phyloP scores from a whole-genome alignment of 768 basidiomycete species.

The Roridomyces roridus region DNA sequence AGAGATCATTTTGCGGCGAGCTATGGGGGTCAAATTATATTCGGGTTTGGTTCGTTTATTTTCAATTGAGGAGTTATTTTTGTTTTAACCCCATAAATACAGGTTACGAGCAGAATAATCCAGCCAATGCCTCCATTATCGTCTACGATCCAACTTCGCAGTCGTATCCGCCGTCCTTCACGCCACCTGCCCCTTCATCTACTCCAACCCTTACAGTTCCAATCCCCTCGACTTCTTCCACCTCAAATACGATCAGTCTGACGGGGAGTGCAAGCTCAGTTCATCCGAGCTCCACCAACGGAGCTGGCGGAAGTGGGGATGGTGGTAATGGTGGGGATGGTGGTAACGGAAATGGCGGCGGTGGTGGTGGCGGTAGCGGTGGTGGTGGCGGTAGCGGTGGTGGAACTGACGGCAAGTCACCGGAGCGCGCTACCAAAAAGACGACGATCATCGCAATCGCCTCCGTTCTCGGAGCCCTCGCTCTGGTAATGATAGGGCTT shows the following conservation, averaged over 20 bases:
- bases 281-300: conserved; percentile 24
- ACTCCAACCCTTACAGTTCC: conserved; percentile 30
- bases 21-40: conserved; percentile 66
- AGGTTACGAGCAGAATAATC: conserved; percentile 57
- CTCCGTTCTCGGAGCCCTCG: conserved; percentile 64
- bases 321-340: conserved; percentile 11
- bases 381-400: conserved; percentile 25
- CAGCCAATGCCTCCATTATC: conserved; percentile 60
- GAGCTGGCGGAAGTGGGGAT: conserved; percentile 11
- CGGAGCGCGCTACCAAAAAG: conserved; percentile 16
- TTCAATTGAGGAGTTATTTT: neutral
- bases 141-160: conserved; percentile 56
- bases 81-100: neutral
- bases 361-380: conserved; percentile 25
- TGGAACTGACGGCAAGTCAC: conserved; percentile 20
- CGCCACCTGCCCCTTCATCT: conserved; percentile 39
- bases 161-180: conserved; percentile 49
- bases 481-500: conserved; percentile 50
- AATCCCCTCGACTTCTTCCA: conserved; percentile 40
- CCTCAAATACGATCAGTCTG: conserved; percentile 17
- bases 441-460: conserved; percentile 65
- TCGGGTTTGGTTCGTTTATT: conserved; percentile 72
- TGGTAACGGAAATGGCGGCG: conserved; percentile 1
- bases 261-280: conserved; percentile 15
- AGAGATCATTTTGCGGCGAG: conserved; percentile 78